Evolutionary conservation across 257 asterid species (phyloP).

Genomic region (Handroanthus guayacan): DNA sequence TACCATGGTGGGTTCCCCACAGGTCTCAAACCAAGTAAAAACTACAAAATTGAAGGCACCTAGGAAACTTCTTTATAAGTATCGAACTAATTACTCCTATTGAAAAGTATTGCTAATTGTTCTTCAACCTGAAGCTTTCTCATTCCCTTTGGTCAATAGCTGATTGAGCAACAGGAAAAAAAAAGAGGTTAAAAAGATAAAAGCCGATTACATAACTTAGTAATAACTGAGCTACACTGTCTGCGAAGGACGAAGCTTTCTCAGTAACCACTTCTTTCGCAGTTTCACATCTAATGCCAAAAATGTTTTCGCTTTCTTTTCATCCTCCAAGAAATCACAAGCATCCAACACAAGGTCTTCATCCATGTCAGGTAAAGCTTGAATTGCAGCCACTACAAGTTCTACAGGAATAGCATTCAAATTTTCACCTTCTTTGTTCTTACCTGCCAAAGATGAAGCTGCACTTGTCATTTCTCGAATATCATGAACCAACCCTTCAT

Average conservation of each 20-base stretch:
- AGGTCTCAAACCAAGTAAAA: too few relatives aligned
- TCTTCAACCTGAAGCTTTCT: neutral
- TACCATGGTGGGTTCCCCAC: too few relatives aligned
- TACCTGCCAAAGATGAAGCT: conserved; percentile 37
- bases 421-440: conserved; percentile 28
- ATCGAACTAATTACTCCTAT: neutral
- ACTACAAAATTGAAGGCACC: too few relatives aligned
- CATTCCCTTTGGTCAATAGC: neutral
- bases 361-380: conserved; percentile 49
- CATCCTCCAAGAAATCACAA: conserved; percentile 54
- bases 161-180: too few relatives aligned
- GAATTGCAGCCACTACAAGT: conserved; percentile 41
- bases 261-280: conserved; percentile 50
- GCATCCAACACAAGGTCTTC: conserved; percentile 53
- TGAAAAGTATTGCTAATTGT: neutral
- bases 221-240: neutral
- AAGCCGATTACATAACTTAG: neutral
- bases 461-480: conserved; percentile 27
- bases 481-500: conserved; percentile 36
- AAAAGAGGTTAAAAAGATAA: too few relatives aligned
- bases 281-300: conserved; percentile 45
- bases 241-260: conserved; percentile 44
- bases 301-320: conserved; percentile 45
- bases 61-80: neutral
- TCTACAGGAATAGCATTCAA: conserved; percentile 32